Percentiles rank a stretch among this genome's conserved stretches.
Conservation (phyloP, 2,329 filamentous ascomycete genomes). For the Graphiopsis chlorocephala region DNA sequence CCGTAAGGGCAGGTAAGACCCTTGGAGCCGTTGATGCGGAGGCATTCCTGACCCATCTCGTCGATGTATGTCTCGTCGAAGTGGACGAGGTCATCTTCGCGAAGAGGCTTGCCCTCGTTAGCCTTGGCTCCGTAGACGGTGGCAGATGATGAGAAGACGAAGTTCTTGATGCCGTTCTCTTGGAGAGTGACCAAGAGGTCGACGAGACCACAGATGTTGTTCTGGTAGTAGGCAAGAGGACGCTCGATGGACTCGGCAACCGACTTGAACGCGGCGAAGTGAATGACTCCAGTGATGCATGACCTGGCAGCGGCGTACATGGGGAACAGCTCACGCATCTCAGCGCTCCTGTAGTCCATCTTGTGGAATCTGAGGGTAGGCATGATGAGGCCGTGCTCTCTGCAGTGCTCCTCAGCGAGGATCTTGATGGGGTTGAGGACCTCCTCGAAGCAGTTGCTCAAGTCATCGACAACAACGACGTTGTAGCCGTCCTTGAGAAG, state of each 20-base stretch:
- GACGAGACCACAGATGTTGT: slow-evolving; percentile 64
- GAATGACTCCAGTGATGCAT: slow-evolving; percentile 62
- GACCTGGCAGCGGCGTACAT: slow-evolving; percentile 44
- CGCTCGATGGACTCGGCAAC: slow-evolving; percentile 61
- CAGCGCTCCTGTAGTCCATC: slow-evolving; percentile 47
- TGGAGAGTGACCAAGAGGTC: slow-evolving; percentile 57
- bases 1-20: slow-evolving; percentile 66
- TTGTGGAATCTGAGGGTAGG: slow-evolving; percentile 48
- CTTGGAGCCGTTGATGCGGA: slow-evolving; percentile 46
- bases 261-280: slow-evolving; percentile 67
- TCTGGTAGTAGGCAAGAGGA: slow-evolving; percentile 64
- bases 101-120: slow-evolving; percentile 25
- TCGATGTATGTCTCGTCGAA: slow-evolving; percentile 43
- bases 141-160: slow-evolving; percentile 67
- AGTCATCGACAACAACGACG: slow-evolving; percentile 48
- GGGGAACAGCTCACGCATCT: slow-evolving; percentile 44
- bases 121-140: slow-evolving; percentile 58
- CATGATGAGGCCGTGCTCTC: slow-evolving; percentile 39
- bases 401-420: slow-evolving; percentile 40
- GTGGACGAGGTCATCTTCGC: slow-evolving; percentile 27
- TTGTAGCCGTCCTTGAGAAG: slow-evolving; percentile 54
- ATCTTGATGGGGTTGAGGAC: slow-evolving; percentile 38
- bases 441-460: slow-evolving; percentile 45
- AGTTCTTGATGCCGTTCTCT: slow-evolving; percentile 61
- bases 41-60: slow-evolving; percentile 42